phyloP scores from a whole-genome alignment of 176 grass and related monocot species.

The Melocanna baccifera region DNA sequence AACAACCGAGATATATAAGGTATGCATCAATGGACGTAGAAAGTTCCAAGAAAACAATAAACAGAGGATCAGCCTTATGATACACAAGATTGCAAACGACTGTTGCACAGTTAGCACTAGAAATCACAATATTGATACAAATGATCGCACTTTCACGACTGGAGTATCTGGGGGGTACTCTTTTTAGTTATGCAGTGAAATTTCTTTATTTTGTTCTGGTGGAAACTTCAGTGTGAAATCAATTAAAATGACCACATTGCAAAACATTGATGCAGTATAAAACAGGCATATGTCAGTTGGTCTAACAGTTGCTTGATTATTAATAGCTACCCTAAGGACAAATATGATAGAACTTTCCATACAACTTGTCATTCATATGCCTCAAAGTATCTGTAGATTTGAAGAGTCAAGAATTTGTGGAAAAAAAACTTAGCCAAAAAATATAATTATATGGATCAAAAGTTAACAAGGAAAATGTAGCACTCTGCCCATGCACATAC shows the following conservation, averaged over 20 bases:
- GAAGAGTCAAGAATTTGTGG: neutral
- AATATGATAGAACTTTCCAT: neutral
- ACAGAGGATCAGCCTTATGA: neutral
- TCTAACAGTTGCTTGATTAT: neutral
- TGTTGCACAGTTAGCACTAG: neutral
- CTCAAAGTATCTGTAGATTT: neutral
- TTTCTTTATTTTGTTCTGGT: neutral
- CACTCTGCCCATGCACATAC: neutral
- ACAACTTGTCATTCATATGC: neutral
- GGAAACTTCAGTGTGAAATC: neutral
- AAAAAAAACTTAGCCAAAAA: neutral
- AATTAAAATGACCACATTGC: neutral
- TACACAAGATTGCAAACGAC: constrained; percentile 13
- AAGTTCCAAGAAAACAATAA: neutral
- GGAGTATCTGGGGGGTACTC: neutral
- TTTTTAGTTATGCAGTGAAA: neutral
- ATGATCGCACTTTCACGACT: neutral
- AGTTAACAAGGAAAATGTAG: neutral
- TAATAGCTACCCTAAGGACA: neutral
- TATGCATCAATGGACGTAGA: neutral
- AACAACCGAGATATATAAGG: neutral
- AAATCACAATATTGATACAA: neutral
- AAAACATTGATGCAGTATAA: neutral
- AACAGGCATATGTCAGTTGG: neutral
- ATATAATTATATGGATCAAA: neutral